A percentile compares a stretch with the other conserved stretches of the same genome.
Evolutionary conservation across 148 eudicot species (phyloP).

Genomic region (Vaccinium vitisidaea): DNA sequence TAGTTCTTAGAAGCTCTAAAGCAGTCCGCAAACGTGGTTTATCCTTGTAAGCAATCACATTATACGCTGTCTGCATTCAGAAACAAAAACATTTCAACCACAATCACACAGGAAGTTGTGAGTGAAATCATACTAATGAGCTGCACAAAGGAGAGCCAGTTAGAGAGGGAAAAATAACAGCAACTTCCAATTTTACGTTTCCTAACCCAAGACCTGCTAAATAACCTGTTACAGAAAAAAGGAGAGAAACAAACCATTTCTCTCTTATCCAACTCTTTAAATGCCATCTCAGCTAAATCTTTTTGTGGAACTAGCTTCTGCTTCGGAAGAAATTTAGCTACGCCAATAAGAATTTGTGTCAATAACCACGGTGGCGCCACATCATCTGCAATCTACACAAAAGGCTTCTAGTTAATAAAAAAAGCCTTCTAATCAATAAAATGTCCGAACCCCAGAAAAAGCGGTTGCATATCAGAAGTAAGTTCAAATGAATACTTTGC

Average conservation of each 20-base stretch:
- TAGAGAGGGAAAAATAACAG: not conserved
- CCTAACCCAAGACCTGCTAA: not conserved
- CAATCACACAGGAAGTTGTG: not conserved
- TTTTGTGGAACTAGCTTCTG: conserved; percentile 75
- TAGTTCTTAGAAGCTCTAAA: conserved; percentile 70
- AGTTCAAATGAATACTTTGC: conserved; percentile 58
- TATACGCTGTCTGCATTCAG: conserved; percentile 57
- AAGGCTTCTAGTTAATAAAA: not conserved
- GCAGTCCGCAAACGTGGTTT: conserved; percentile 84
- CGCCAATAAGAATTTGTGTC: conserved; percentile 57
- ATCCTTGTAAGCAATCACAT: conserved; percentile 72
- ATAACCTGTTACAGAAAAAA: not conserved
- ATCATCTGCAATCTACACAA: conserved; percentile 85
- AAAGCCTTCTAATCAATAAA: conserved; percentile 1
- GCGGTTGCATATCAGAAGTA: conserved; percentile 3
- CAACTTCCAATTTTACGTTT: not conserved
- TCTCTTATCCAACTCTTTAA: conserved; percentile 69
- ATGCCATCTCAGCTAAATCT: conserved; percentile 76
- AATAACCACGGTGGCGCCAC: conserved; percentile 74
- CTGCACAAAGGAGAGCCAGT: not conserved
- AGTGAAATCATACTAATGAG: not conserved
- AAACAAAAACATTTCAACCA: conserved; percentile 11
- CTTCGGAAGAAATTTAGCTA: conserved; percentile 78
- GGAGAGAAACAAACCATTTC: conserved; percentile 48
- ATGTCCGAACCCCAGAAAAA: not conserved